Evolutionary conservation across 2,329 filamentous ascomycete genomes (phyloP).

Genomic region (Coniochaeta ligniaria): DNA sequence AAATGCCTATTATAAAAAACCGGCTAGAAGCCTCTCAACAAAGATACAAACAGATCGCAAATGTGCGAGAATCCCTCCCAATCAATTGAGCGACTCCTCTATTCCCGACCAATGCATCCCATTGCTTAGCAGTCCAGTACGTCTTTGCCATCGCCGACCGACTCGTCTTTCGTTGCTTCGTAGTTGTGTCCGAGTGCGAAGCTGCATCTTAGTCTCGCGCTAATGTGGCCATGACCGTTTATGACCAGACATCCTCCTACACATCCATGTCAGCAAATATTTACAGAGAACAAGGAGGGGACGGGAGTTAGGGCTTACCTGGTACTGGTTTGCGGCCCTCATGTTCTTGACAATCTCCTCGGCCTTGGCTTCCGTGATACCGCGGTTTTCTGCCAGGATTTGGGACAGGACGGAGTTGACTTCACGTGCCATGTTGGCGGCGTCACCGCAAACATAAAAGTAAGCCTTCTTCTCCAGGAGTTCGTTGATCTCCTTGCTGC

Average conservation of each 20-base stretch:
- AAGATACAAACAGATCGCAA: not conserved
- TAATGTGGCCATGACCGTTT: conserved; percentile 7
- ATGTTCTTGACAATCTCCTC: conserved; percentile 97
- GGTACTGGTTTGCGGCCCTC: conserved; percentile 91
- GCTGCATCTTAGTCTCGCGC: not conserved
- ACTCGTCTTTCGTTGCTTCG: not conserved
- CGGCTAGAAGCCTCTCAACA: not conserved
- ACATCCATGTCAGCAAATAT: conserved; percentile 20
- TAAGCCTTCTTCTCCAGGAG: conserved; percentile 82
- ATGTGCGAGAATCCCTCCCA: not conserved
- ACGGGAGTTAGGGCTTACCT: conserved; percentile 48
- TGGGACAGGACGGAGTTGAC: conserved; percentile 82
- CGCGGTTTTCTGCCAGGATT: conserved; percentile 79
- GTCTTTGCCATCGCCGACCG: not conserved
- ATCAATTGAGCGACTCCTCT: not conserved
- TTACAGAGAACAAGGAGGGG: not conserved
- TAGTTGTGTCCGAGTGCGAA: not conserved
- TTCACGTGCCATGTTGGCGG: conserved; percentile 92
- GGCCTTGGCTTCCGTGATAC: conserved; percentile 75
- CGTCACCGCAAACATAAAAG: conserved; percentile 97
- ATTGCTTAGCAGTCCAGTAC: not conserved
- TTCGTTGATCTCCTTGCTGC: conserved; percentile 76
- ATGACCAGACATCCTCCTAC: conserved; percentile 69
- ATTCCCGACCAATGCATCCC: conserved; percentile 3
- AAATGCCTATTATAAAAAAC: not conserved